A percentile compares a stretch with the other conserved stretches of the same genome.
phyloP scores from a whole-genome alignment of 306 rosid species.

The Vachellia collinsii region DNA sequence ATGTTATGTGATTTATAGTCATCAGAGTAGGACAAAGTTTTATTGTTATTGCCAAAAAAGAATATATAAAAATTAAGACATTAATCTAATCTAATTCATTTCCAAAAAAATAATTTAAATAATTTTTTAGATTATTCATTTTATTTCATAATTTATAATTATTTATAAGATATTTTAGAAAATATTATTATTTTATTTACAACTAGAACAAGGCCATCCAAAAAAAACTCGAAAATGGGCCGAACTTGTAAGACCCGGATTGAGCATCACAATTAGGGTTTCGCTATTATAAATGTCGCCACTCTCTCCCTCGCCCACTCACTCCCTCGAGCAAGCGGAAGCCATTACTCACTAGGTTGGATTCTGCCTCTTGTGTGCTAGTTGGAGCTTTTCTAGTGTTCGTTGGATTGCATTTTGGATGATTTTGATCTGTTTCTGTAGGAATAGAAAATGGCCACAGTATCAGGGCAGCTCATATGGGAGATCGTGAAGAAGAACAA shows the following conservation, averaged over 20 bases:
- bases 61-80: too few species aligned
- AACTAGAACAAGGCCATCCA: neutral
- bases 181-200: too few species aligned
- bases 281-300: slow-evolving; percentile 28
- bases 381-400: neutral
- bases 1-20: too few species aligned
- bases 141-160: neutral
- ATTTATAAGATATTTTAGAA: neutral
- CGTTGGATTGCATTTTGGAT: neutral
- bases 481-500: slow-evolving; percentile 95
- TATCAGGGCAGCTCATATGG: slow-evolving; percentile 93
- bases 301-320: neutral
- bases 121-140: neutral
- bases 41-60: too few species aligned
- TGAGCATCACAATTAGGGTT: slow-evolving; percentile 52
- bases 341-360: slow-evolving; percentile 4
- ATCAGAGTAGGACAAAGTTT: too few species aligned
- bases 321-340: neutral
- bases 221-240: neutral
- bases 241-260: slow-evolving; percentile 32
- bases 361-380: too few species aligned
- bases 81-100: too few species aligned
- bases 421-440: slow-evolving; percentile 9
- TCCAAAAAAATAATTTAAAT: too few species aligned
- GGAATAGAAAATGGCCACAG: slow-evolving; percentile 65